A percentile compares a stretch with the other conserved stretches of the same genome.
Conservation (phyloP, 2,329 filamentous ascomycete species). For the Samsoniella hepiali region DNA sequence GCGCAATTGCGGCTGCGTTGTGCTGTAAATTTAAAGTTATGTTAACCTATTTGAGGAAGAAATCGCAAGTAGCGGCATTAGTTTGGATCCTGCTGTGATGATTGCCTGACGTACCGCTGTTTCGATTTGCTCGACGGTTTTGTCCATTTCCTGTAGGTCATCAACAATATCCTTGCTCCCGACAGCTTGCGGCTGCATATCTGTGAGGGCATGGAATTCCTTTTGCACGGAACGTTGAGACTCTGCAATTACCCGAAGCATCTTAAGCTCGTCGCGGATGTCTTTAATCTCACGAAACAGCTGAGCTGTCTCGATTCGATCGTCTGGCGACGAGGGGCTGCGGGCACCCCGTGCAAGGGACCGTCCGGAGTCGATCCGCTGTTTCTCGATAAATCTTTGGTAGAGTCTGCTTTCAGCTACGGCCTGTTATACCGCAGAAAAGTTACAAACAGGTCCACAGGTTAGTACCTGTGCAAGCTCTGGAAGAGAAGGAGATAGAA, state of each 20-base stretch:
- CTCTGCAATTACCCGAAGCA: constrained; percentile 19
- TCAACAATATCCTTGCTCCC: neutral
- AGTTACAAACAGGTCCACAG: neutral
- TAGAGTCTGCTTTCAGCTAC: neutral
- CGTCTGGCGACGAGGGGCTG: neutral
- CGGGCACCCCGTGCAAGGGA: neutral
- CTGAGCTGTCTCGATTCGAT: constrained; percentile 6
- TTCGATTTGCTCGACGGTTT: constrained; percentile 21
- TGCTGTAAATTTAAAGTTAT: constrained; percentile 20
- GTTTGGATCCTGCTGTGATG: too few species aligned
- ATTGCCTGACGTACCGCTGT: constrained; percentile 20
- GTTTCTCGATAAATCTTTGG: neutral
- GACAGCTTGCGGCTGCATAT: neutral
- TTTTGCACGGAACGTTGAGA: constrained; percentile 20
- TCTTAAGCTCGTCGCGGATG: constrained; percentile 26
- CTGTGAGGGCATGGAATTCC: neutral
- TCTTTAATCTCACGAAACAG: constrained; percentile 25
- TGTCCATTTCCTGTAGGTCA: constrained; percentile 23
- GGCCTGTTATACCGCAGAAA: neutral
- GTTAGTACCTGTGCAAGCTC: neutral
- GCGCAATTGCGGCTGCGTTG: constrained; percentile 21
- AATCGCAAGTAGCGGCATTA: neutral
- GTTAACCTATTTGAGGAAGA: neutral
- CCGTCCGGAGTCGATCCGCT: neutral
- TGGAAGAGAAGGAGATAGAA: neutral